A percentile compares a stretch with the other conserved stretches of the same genome.
Evolutionary conservation across 1,284 basidiomycete genomes (phyloP).

Genomic region (Crucibulum cyathiforme): DNA sequence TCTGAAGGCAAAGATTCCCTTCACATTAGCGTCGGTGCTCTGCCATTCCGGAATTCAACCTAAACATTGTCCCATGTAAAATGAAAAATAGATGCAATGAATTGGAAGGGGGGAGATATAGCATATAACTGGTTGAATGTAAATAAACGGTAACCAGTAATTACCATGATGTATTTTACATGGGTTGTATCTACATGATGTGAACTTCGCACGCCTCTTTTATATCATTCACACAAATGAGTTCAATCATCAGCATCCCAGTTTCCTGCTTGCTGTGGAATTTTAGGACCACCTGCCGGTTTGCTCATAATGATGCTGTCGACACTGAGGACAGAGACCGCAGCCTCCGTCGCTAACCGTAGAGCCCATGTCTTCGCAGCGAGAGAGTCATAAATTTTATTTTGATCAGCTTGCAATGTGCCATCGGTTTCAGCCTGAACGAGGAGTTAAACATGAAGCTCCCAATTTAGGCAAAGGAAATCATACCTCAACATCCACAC

Average conservation of each 20-base stretch:
- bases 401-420: slow-evolving; percentile 66
- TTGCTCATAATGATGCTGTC: slow-evolving; percentile 99
- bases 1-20: too few relatives aligned
- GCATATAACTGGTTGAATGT: too few relatives aligned
- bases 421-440: slow-evolving; percentile 77
- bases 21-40: too few relatives aligned
- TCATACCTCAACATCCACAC: slow-evolving; percentile 90
- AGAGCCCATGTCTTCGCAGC: slow-evolving; percentile 92
- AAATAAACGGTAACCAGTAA: too few relatives aligned
- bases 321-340: slow-evolving; percentile 91
- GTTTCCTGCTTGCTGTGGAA: slow-evolving; percentile 82
- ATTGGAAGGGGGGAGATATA: too few relatives aligned
- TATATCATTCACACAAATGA: too few relatives aligned
- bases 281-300: slow-evolving; percentile 85
- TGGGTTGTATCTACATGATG: too few relatives aligned
- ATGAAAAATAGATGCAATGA: too few relatives aligned
- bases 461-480: slow-evolving; percentile 1
- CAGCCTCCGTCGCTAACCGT: slow-evolving; percentile 90
- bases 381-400: slow-evolving; percentile 83
- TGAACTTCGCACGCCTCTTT: too few relatives aligned
- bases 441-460: slow-evolving; percentile 4
- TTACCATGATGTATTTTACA: too few relatives aligned
- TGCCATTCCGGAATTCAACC: too few relatives aligned
- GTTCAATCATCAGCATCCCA: slow-evolving; percentile 79
- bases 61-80: too few relatives aligned